Percentiles rank a stretch among this genome's conserved stretches.
Conservation (phyloP, 176 grass and related monocot genomes). For the Melocanna baccifera region DNA sequence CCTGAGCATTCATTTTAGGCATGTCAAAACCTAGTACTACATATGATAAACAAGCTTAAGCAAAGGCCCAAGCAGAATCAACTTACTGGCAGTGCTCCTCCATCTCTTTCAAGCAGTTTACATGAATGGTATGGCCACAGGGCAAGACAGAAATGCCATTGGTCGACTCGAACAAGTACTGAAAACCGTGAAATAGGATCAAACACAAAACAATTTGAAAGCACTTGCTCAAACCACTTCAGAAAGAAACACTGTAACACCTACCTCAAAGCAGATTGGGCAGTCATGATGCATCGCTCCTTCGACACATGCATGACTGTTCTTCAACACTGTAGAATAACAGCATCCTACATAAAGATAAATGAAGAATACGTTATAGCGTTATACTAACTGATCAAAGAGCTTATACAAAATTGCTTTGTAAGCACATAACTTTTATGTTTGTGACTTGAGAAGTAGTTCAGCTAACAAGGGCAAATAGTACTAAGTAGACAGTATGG, state of each 20-base stretch:
- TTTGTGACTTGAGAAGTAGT: neutral
- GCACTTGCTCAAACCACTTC: neutral
- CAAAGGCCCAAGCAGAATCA: constrained; percentile 1
- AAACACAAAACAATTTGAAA: neutral
- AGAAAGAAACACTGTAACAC: neutral
- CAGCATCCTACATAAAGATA: constrained; percentile 67
- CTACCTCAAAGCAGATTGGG: constrained; percentile 95
- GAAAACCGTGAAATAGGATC: constrained; percentile 22
- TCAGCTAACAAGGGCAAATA: neutral
- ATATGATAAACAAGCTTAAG: neutral
- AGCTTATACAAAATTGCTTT: neutral
- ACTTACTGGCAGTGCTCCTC: constrained; percentile 78
- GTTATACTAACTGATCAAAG: neutral
- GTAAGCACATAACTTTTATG: neutral
- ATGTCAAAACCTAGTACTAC: constrained; percentile 8
- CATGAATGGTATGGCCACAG: constrained; percentile 93
- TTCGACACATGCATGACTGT: constrained; percentile 87
- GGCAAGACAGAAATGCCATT: constrained; percentile 68
- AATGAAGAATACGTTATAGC: neutral
- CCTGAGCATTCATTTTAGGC: constrained; percentile 30
- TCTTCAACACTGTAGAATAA: constrained; percentile 72
- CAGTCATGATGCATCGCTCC: constrained; percentile 98
- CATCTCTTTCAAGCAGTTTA: constrained; percentile 89
- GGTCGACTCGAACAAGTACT: constrained; percentile 92
- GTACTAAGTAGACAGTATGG: neutral